Conservation (phyloP, 1,284 basidiomycete species). For the Ganoderma resinaceum region DNA sequence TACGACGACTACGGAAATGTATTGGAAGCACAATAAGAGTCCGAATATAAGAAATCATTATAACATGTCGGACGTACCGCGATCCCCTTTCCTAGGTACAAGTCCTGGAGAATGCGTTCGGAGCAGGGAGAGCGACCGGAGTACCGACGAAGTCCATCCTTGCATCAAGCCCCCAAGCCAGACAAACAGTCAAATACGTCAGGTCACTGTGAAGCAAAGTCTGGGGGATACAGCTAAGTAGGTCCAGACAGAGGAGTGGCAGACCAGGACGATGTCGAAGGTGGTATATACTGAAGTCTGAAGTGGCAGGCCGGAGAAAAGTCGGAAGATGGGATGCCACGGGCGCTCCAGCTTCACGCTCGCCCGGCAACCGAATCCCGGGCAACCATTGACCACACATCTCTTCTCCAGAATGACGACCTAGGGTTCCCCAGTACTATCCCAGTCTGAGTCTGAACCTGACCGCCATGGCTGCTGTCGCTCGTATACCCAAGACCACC, state of each 20-base stretch:
- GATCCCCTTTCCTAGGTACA: conserved; percentile 35
- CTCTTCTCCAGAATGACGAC: neutral
- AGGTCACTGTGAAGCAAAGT: neutral
- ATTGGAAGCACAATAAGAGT: neutral
- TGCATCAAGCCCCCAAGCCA: conserved; percentile 27
- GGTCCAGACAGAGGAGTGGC: neutral
- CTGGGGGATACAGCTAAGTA: neutral
- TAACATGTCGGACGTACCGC: conserved; percentile 26
- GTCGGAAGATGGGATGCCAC: conserved; percentile 8
- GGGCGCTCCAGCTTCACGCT: conserved; percentile 22
- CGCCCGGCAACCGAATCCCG: no score
- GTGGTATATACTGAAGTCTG: neutral
- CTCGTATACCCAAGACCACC: conserved; percentile 31
- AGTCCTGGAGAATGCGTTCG: conserved; percentile 30
- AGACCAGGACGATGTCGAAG: no score
- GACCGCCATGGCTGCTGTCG: conserved; percentile 14
- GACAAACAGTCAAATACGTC: neutral
- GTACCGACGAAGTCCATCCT: conserved; percentile 32
- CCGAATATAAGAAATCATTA: neutral
- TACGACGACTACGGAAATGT: conserved; percentile 70
- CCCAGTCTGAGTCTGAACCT: neutral
- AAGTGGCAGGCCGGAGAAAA: neutral
- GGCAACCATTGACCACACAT: no score
- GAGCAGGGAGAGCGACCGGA: conserved; percentile 32
- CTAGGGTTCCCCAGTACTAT: neutral